A percentile compares a stretch with the other conserved stretches of the same genome.
These are phyloP conservation scores for Arthrobotrys megalospora DNA, from an alignment of 2,329 filamentous ascomycete species.

Conservation along the genomic window DNA sequence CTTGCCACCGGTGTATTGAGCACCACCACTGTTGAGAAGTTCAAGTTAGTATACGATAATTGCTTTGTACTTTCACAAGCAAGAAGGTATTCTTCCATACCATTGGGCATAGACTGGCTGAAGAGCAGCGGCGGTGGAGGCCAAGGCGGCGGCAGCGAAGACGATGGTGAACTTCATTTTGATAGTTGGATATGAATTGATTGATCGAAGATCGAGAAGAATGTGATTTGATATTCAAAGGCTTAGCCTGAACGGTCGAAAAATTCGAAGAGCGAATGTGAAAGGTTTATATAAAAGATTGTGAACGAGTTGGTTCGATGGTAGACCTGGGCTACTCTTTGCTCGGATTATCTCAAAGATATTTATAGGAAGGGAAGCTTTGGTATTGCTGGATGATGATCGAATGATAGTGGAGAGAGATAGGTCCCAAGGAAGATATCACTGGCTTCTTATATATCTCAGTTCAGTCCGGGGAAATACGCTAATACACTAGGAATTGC, in stretches of 20 bases:
- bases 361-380: conserved; percentile 11
- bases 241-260: conserved; percentile 12
- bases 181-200: conserved; percentile 15
- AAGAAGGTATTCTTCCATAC: conserved; percentile 21
- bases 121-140: conserved; percentile 19
- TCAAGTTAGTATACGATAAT: not conserved
- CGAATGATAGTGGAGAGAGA: conserved; percentile 51
- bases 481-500: not conserved
- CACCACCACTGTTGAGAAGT: conserved; percentile 34
- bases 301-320: conserved; percentile 40
- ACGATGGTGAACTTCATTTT: conserved; percentile 55
- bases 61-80: not conserved
- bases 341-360: conserved; percentile 14
- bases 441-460: conserved; percentile 48
- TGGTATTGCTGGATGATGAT: conserved; percentile 29
- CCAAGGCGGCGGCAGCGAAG: conserved; percentile 19
- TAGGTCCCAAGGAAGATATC: conserved; percentile 20
- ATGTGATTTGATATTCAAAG: conserved; percentile 4
- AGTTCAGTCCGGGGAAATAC: conserved; percentile 31
- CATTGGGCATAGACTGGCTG: conserved; percentile 44
- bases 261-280: conserved; percentile 26
- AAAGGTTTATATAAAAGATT: conserved; percentile 15
- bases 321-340: conserved; percentile 49
- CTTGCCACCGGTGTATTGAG: conserved; percentile 5
- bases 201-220: conserved; percentile 18